These are phyloP conservation scores for Auricularia heimuer DNA, from an alignment of 768 basidiomycete genomes.

Conservation along the genomic window DNA sequence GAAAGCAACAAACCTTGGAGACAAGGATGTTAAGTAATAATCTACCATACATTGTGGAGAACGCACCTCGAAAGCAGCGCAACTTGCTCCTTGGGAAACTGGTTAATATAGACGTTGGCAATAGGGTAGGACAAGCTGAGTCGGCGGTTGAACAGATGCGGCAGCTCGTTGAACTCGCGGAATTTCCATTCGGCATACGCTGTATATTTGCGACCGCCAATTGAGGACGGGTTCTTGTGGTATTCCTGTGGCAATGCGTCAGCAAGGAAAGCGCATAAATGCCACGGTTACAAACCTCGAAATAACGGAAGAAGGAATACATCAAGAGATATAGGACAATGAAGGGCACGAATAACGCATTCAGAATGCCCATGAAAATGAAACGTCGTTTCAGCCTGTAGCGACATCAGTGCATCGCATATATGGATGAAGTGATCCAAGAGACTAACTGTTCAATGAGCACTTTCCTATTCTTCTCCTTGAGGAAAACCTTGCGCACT, in stretches of 20 bases:
- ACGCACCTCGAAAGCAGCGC: slow-evolving; percentile 81
- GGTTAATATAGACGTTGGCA: slow-evolving; percentile 92
- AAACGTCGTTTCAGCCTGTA: slow-evolving; percentile 71
- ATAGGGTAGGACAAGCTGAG: slow-evolving; percentile 82
- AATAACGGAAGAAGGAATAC: slow-evolving; percentile 99
- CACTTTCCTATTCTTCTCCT: slow-evolving; percentile 65
- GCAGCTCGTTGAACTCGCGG: slow-evolving; percentile 96
- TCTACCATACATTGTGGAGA: background rate
- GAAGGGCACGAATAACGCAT: slow-evolving; percentile 92
- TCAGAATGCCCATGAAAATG: slow-evolving; percentile 94
- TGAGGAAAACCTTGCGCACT: slow-evolving; percentile 86
- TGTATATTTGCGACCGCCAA: slow-evolving; percentile 87
- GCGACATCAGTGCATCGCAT: slow-evolving; percentile 3
- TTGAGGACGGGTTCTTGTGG: slow-evolving; percentile 94
- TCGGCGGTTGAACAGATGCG: slow-evolving; percentile 81
- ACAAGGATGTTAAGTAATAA: background rate
- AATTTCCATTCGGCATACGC: slow-evolving; percentile 97
- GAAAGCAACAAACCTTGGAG: slow-evolving; percentile 81
- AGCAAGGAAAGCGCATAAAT: background rate
- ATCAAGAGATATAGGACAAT: slow-evolving; percentile 93
- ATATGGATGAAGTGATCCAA: background rate
- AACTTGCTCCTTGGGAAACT: slow-evolving; percentile 93
- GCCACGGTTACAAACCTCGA: slow-evolving; percentile 57
- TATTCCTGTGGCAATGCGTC: slow-evolving; percentile 60
- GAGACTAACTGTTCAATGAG: slow-evolving; percentile 72